A percentile compares a stretch with the other conserved stretches of the same genome.
Evolutionary conservation across 352 stramenopile species (phyloP).

Genomic region (Globisporangium uncinulatum): DNA sequence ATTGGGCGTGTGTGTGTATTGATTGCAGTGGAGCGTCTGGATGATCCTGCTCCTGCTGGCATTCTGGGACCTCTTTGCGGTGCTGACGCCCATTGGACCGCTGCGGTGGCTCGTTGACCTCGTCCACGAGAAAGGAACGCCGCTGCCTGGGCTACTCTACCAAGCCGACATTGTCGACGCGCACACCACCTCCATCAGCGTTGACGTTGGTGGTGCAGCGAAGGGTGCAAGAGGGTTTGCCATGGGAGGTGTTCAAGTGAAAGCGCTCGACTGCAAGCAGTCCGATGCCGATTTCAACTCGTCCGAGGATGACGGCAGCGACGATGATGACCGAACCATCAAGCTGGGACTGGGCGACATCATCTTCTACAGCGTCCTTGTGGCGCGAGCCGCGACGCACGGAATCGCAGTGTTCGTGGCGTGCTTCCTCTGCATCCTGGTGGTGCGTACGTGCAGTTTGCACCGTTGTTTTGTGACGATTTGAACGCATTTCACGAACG

Average conservation of each 20-base stretch:
- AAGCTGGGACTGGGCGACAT: slow-evolving; percentile 95
- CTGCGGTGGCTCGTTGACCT: slow-evolving; percentile 92
- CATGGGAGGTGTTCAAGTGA: not conserved
- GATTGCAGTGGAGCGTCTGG: slow-evolving; percentile 74
- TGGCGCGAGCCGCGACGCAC: slow-evolving; percentile 90
- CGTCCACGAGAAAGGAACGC: slow-evolving; percentile 83
- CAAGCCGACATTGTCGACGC: slow-evolving; percentile 76
- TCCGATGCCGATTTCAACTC: slow-evolving; percentile 10
- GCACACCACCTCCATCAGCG: slow-evolving; percentile 15
- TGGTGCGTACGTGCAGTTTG: slow-evolving; percentile 41
- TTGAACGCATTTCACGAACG: not conserved
- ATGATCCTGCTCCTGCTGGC: slow-evolving; percentile 90
- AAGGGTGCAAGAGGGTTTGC: not conserved
- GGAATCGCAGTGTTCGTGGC: slow-evolving; percentile 90
- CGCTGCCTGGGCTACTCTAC: slow-evolving; percentile 93
- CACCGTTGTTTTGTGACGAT: not conserved
- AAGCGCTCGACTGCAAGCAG: slow-evolving; percentile 1
- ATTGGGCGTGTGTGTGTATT: not conserved
- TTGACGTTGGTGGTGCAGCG: not conserved
- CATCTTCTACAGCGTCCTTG: slow-evolving; percentile 97
- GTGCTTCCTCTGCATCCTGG: slow-evolving; percentile 90
- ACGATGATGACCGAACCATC: slow-evolving; percentile 62
- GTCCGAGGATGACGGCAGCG: slow-evolving; percentile 18
- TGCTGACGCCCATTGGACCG: slow-evolving; percentile 93
- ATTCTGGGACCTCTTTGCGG: slow-evolving; percentile 97